Conservation (phyloP, 805 yeast species). For the Cyberlindnera nakhonratchasimensis region DNA sequence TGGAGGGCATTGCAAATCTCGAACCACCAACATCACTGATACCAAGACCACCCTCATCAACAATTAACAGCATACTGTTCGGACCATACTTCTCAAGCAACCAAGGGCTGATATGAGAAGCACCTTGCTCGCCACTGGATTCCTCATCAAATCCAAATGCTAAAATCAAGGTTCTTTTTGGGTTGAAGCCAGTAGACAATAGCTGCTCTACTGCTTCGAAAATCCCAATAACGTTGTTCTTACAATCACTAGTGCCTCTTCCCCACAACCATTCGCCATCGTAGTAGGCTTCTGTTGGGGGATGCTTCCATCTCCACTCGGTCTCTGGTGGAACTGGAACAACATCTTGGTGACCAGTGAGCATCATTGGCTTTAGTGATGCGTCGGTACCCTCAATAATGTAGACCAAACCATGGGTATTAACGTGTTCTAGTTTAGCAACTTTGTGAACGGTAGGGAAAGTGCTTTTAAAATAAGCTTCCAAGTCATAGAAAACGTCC, state of each 20-base stretch:
- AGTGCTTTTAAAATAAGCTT: conserved; percentile 10
- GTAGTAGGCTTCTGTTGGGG: conserved; percentile 63
- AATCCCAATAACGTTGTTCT: conserved; percentile 61
- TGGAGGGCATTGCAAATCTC: conserved; percentile 50
- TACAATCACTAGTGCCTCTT: conserved; percentile 76
- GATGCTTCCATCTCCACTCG: conserved; percentile 56
- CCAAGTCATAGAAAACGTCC: conserved; percentile 14
- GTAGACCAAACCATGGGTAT: conserved; percentile 16
- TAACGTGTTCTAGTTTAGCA: conserved; percentile 12
- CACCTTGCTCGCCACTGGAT: conserved; percentile 47
- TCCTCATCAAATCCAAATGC: conserved; percentile 85
- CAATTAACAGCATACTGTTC: conserved; percentile 54
- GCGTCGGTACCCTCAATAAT: conserved; percentile 42
- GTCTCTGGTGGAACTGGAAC: conserved; percentile 74
- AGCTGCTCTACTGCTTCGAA: conserved; percentile 63
- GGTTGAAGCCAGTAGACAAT: conserved; percentile 46
- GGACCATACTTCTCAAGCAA: conserved; percentile 55
- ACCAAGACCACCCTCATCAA: conserved; percentile 63
- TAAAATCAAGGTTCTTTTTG: conserved; percentile 59
- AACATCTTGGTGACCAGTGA: conserved; percentile 82
- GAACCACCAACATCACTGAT: conserved; percentile 28
- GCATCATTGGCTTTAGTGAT: conserved; percentile 57
- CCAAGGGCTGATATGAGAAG: conserved; percentile 37
- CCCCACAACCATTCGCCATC: conserved; percentile 70
- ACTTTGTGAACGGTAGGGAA: conserved; percentile 12